Evolutionary conservation across 139 green algal species (phyloP), one percentile per base, ranked within the genome.

Genomic region (Protoeuglena noctilucae): DNA sequence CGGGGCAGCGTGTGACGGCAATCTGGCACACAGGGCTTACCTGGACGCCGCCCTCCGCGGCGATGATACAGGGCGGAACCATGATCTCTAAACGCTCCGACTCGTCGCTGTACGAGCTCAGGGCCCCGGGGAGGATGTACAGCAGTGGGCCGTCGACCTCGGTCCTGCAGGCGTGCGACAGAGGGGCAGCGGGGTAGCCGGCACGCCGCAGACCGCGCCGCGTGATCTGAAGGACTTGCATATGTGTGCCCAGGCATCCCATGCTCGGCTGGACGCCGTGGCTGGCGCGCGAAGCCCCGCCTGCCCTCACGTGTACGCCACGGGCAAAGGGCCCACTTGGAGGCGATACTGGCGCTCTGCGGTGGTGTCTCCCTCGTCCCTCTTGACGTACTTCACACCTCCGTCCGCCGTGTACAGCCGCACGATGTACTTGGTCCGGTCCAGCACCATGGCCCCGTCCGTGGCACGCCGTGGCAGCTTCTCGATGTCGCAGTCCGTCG

Each of bases 391-490:
- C 48, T 53, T 53, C 5, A 53, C 48, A 7, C 48, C 48, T 12
- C 48, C 48, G 48, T 53, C 24, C 23, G 29, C 22, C n/a, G 23
- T 29, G 48, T 53, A 53, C 22, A 31, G 5, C 14, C 48, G 22
- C 4, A 9, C 21, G n/a, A 53, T 29, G 24, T 21, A 53, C 48
- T 53, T 53, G 48, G 18, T 53, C 48, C 22, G 29, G 25, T 53
- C 48, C 4, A 53, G 21, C 22, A 53, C 48, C 14, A 9, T 23
- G 5, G 48, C 23, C 22, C 30, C 30, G 24, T 53, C 48, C 6
- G 48, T 16, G 5, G 21, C 22, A 4, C 48, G 48, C 5, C 23
- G n/a, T 3, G 48, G 48, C 23, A 31, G 22, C 6, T 21, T 39
- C 48, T 23, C 3, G 9, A 53, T 29, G 48, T 53, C 48, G 3